phyloP scores from a whole-genome alignment of 1,139 yeast species.

The Arxiozyma slooffiae region DNA sequence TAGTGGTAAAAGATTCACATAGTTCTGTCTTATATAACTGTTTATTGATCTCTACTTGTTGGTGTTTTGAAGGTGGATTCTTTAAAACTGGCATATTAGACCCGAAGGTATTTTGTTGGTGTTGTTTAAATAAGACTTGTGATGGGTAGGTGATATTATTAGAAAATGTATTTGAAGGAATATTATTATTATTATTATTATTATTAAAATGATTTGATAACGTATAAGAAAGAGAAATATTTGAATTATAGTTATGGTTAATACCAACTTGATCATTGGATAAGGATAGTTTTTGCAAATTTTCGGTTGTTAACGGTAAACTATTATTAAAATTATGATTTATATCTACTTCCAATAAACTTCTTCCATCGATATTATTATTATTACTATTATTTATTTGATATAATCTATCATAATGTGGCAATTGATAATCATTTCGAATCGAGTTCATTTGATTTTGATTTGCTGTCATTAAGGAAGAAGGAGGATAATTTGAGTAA shows the following conservation, averaged over 20 bases:
- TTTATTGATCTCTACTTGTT: slow-evolving; percentile 40
- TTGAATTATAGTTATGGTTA: background rate
- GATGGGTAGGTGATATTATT: background rate
- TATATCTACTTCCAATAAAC: slow-evolving; percentile 18
- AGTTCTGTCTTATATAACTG: slow-evolving; percentile 83
- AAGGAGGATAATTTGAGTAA: background rate
- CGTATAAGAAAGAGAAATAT: background rate
- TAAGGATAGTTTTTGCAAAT: slow-evolving; percentile 13
- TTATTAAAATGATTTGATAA: background rate
- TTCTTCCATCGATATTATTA: background rate
- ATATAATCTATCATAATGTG: slow-evolving; percentile 4
- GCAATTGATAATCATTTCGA: background rate
- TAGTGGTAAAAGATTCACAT: slow-evolving; percentile 67
- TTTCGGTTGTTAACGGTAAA: slow-evolving; percentile 21
- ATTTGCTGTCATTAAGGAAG: background rate
- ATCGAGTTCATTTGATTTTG: background rate
- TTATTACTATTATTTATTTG: background rate
- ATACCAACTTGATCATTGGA: background rate
- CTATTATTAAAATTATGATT: slow-evolving; percentile 9
- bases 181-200: slow-evolving; percentile 1
- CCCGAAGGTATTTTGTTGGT: background rate
- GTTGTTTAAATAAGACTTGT: slow-evolving; percentile 4
- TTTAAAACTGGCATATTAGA: background rate
- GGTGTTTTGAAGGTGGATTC: background rate
- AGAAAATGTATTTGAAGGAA: background rate